Conservation (phyloP, 306 rosid genomes). For the Vigna hirtella region DNA sequence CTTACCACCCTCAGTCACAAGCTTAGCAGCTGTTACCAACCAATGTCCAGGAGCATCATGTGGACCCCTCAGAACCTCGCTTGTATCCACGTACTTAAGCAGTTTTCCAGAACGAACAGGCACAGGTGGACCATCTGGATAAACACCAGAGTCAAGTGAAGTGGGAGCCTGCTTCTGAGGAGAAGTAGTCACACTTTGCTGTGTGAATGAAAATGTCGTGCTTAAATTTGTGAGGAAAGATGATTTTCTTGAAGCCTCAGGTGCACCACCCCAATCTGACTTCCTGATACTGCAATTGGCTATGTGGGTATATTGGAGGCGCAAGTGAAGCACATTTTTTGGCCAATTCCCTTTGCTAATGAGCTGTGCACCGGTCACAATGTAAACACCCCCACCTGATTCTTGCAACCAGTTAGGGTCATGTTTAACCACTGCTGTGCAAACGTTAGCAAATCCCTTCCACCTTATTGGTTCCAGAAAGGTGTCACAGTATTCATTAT, state of each 20-base stretch:
- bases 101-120: constrained; percentile 60
- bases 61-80: constrained; percentile 75
- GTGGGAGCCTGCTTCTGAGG: constrained; percentile 65
- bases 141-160: constrained; percentile 73
- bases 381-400: constrained; percentile 65
- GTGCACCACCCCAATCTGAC: constrained; percentile 71
- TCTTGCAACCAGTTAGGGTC: constrained; percentile 75
- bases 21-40: constrained; percentile 81
- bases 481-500: constrained; percentile 48
- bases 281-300: constrained; percentile 68
- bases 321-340: constrained; percentile 73
- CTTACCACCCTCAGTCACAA: constrained; percentile 71
- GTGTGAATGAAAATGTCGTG: constrained; percentile 82
- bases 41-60: constrained; percentile 87
- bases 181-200: constrained; percentile 51
- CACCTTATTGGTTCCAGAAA: constrained; percentile 76
- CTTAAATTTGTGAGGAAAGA: constrained; percentile 71
- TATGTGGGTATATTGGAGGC: constrained; percentile 63
- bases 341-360: constrained; percentile 85
- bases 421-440: constrained; percentile 70
- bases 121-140: constrained; percentile 79
- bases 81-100: constrained; percentile 70
- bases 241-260: constrained; percentile 68
- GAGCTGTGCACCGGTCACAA: constrained; percentile 83
- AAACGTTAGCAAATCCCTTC: constrained; percentile 77